These are phyloP conservation scores for Prunus kanzakura DNA, from an alignment of 306 rosid species.

Conservation along the genomic window DNA sequence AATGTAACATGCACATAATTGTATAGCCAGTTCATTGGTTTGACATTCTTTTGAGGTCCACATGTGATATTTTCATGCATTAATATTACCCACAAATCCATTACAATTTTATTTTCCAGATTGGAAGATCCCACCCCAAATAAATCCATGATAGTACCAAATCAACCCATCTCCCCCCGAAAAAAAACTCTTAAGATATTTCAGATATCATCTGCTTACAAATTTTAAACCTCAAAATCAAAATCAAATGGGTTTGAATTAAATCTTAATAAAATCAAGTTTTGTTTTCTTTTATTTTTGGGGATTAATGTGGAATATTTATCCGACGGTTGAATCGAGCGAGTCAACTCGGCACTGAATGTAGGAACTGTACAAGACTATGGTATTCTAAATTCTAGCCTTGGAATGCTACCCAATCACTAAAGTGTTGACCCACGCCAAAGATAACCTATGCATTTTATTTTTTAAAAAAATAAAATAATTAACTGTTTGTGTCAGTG, in stretches of 20 bases:
- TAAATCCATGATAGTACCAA: background rate
- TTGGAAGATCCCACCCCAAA: conserved; percentile 3
- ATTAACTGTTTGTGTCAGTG: conserved; percentile 13
- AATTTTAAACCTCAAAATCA: no score
- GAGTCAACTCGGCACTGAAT: conserved; percentile 4
- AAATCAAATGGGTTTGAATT: background rate
- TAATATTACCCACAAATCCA: background rate
- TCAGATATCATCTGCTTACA: background rate
- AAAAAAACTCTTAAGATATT: background rate
- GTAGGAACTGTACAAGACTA: background rate
- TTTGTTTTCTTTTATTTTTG: background rate
- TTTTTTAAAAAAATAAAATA: background rate
- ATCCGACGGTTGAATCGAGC: background rate
- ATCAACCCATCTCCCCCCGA: background rate
- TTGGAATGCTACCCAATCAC: conserved; percentile 23
- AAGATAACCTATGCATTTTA: background rate
- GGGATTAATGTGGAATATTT: background rate
- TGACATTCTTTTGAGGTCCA: conserved; percentile 8
- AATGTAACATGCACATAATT: conserved; percentile 8
- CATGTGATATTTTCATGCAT: background rate
- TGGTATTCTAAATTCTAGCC: background rate
- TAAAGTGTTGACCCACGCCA: conserved; percentile 43
- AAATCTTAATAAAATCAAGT: background rate
- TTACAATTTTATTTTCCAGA: background rate
- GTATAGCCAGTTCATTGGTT: background rate